Conservation (phyloP, 2,329 filamentous ascomycete genomes). For the Calycina herbarum region DNA sequence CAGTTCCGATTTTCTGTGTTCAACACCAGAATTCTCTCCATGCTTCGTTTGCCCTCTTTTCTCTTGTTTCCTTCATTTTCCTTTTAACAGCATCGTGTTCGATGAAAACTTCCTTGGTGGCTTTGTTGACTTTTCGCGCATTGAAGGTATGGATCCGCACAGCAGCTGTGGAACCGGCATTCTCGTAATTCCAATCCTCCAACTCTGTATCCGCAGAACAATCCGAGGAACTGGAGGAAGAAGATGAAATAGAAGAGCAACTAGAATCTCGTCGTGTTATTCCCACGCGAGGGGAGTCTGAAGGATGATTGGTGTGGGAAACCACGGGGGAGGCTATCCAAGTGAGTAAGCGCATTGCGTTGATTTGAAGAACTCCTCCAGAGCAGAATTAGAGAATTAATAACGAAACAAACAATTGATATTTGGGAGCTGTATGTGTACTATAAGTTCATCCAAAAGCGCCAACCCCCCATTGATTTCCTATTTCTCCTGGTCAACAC, state of each 20-base stretch:
- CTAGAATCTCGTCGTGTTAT: background rate
- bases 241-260: background rate
- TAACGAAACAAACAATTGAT: background rate
- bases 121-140: background rate
- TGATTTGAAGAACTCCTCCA: background rate
- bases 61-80: conserved; percentile 20
- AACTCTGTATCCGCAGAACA: conserved; percentile 21
- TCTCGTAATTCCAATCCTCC: conserved; percentile 18
- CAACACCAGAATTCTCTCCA: conserved; percentile 28
- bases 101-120: background rate
- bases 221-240: conserved; percentile 12
- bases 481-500: background rate
- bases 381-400: background rate
- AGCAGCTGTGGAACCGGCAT: background rate
- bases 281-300: background rate
- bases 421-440: background rate
- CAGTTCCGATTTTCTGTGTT: background rate
- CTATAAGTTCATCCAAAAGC: background rate
- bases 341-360: conserved; percentile 28
- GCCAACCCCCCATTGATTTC: background rate
- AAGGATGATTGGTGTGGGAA: background rate
- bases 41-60: conserved; percentile 17
- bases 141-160: background rate
- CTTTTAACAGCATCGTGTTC: conserved; percentile 22
- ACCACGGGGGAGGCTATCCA: background rate